Percentiles rank a stretch among this genome's conserved stretches.
phyloP scores from a whole-genome alignment of 306 rosid genomes.

The Sechiopsis laciniata region DNA sequence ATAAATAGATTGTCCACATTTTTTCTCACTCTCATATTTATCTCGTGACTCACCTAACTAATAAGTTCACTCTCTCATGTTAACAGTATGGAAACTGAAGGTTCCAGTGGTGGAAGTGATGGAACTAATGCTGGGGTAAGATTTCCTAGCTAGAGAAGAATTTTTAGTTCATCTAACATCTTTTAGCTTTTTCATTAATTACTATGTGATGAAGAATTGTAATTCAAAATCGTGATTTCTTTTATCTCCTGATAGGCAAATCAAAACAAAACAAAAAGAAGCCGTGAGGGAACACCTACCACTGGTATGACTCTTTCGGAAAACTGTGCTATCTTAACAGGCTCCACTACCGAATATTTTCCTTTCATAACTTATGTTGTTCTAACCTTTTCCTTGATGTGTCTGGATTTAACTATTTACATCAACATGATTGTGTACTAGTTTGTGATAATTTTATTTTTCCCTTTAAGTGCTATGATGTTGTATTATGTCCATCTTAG shows the following conservation, averaged over 20 bases:
- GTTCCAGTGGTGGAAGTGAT: constrained; percentile 80
- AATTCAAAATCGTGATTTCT: constrained; percentile 4
- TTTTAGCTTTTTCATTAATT: constrained; percentile 19
- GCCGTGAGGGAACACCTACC: constrained; percentile 69
- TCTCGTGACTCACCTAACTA: constrained; percentile 27
- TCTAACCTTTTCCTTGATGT: too few relatives aligned
- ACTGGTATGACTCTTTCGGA: constrained; percentile 43
- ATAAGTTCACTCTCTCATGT: constrained; percentile 24
- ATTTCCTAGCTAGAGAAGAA: constrained; percentile 14
- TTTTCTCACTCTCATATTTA: constrained; percentile 5
- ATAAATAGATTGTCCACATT: not conserved
- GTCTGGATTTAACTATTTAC: too few relatives aligned
- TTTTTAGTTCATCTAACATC: constrained; percentile 15
- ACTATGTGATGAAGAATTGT: constrained; percentile 8
- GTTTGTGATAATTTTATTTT: not conserved
- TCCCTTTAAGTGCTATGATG: not conserved
- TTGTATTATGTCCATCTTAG: constrained; percentile 3
- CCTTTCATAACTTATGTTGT: not conserved
- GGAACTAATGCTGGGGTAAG: constrained; percentile 70
- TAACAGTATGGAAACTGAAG: constrained; percentile 65
- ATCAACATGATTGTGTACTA: not conserved
- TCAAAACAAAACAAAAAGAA: constrained; percentile 68
- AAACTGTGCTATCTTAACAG: too few relatives aligned
- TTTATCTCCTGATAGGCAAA: constrained; percentile 39
- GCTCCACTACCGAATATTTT: constrained; percentile 15